phyloP scores from a whole-genome alignment of 129 eudicot genomes.

The Chrysanthemum seticuspe region DNA sequence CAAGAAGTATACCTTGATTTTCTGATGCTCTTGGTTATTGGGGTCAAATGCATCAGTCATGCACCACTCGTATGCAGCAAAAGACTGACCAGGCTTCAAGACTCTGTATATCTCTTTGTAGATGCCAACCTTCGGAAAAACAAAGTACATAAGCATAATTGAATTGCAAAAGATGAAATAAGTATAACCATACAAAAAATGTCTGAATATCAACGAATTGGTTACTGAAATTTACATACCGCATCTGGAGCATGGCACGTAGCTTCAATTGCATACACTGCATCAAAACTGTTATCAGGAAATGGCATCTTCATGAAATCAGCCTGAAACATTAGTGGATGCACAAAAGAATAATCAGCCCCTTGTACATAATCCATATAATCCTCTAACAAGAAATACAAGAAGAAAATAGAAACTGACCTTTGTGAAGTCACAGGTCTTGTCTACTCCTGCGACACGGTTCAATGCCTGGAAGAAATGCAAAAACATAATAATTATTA shows the following conservation, averaged over 20 bases:
- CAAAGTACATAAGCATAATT: neutral
- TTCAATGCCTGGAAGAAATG: conserved; percentile 59
- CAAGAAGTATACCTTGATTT: conserved; percentile 61
- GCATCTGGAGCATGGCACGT: conserved; percentile 97
- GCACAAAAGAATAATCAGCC: conserved; percentile 10
- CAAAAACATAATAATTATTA: neutral
- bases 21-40: conserved; percentile 71
- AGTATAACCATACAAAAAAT: neutral
- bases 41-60: conserved; percentile 94
- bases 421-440: conserved; percentile 83
- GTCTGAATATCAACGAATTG: neutral
- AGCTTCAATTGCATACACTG: conserved; percentile 92
- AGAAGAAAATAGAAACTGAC: conserved; percentile 35
- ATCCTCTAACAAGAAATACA: neutral
- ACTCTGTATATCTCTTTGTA: conserved; percentile 87
- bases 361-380: conserved; percentile 8
- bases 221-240: conserved; percentile 36
- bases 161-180: neutral
- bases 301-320: conserved; percentile 98
- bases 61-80: conserved; percentile 99
- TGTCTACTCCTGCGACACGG: conserved; percentile 69
- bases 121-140: conserved; percentile 64
- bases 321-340: conserved; percentile 48
- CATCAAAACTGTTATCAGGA: conserved; percentile 75
- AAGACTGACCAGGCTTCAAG: conserved; percentile 89